Percentiles rank a stretch among this genome's conserved stretches.
phyloP scores from a whole-genome alignment of 805 yeast species.

The Wickerhamiella australiensis region DNA sequence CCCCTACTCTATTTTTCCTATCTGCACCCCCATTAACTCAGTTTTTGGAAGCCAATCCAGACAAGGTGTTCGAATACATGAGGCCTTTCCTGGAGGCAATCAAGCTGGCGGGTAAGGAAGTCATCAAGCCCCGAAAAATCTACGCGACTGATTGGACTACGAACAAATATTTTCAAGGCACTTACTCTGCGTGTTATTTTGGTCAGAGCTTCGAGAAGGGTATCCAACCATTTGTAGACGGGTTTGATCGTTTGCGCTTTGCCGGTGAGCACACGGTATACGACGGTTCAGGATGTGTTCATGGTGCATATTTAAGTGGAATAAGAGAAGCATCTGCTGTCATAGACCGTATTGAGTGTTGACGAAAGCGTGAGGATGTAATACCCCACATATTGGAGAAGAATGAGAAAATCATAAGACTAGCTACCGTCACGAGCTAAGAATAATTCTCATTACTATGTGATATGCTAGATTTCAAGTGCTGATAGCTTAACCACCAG shows the following conservation, averaged over 20 bases:
- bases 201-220: slow-evolving; percentile 59
- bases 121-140: slow-evolving; percentile 32
- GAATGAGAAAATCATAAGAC: no score
- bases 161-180: slow-evolving; percentile 59
- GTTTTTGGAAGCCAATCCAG: slow-evolving; percentile 39
- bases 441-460: no score
- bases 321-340: slow-evolving; percentile 40
- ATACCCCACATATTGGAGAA: no score
- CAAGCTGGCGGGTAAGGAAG: slow-evolving; percentile 21
- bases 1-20: slow-evolving; percentile 48
- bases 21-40: slow-evolving; percentile 65
- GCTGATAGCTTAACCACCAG: no score
- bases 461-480: no score
- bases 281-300: slow-evolving; percentile 87
- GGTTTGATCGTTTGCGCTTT: slow-evolving; percentile 52
- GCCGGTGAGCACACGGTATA: slow-evolving; percentile 84
- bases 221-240: slow-evolving; percentile 48
- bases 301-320: slow-evolving; percentile 81
- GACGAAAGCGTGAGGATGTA: no score
- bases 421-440: no score
- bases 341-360: slow-evolving; percentile 14
- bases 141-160: slow-evolving; percentile 54
- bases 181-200: slow-evolving; percentile 59
- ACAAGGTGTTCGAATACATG: slow-evolving; percentile 44
- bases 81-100: slow-evolving; percentile 37